Evolutionary conservation across 768 basidiomycete species (phyloP).

Genomic region (Suillus lakei): DNA sequence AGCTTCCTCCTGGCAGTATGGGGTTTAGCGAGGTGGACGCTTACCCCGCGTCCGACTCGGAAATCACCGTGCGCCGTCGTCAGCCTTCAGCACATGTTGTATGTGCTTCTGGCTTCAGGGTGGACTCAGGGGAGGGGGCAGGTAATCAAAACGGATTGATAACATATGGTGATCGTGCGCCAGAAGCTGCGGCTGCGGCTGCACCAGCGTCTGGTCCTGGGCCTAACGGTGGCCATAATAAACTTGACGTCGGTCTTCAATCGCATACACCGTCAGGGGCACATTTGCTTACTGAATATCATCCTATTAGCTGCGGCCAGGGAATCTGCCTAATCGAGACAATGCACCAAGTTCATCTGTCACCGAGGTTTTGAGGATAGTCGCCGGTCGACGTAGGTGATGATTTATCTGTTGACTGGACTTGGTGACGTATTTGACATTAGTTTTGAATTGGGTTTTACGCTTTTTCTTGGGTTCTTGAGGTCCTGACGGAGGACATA

Average conservation of each 20-base stretch:
- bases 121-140: not conserved
- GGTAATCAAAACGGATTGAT: not conserved
- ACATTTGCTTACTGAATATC: conserved; percentile 28
- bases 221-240: not conserved
- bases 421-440: conserved; percentile 5
- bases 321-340: conserved; percentile 10
- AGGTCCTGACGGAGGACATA: conserved; percentile 25
- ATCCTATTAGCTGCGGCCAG: conserved; percentile 27
- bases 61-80: conserved; percentile 3
- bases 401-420: not conserved
- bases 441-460: conserved; percentile 31
- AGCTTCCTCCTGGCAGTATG: conserved; percentile 11
- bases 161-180: not conserved
- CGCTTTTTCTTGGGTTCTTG: conserved; percentile 24
- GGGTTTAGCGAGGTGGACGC: conserved; percentile 5
- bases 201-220: not conserved
- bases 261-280: conserved; percentile 1
- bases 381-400: conserved; percentile 31
- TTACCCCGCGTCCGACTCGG: not conserved
- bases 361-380: conserved; percentile 23
- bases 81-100: not conserved
- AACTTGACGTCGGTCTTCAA: conserved; percentile 8
- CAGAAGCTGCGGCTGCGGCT: not conserved
- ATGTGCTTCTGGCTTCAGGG: not conserved
- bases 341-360: conserved; percentile 17